These are phyloP conservation scores for Jacaranda mimosifolia DNA, from an alignment of 257 asterid genomes.

Conservation along the genomic window DNA sequence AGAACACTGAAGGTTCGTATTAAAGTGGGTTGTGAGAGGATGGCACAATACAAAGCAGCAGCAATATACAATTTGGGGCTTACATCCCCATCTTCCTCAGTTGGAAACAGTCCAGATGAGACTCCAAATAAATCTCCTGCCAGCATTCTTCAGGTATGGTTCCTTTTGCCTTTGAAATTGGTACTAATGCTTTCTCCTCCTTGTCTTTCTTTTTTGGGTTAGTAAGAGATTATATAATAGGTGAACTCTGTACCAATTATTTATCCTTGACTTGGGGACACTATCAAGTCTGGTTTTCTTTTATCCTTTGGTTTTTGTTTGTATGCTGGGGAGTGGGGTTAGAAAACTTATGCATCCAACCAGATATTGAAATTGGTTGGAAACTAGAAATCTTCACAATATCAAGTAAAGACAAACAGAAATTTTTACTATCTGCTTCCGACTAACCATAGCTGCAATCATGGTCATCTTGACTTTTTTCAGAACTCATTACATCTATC, in stretches of 20 bases:
- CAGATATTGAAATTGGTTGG: too few relatives aligned
- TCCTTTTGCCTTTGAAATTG: slow-evolving; percentile 28
- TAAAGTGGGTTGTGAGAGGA: slow-evolving; percentile 72
- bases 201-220: slow-evolving; percentile 5
- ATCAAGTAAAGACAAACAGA: too few relatives aligned
- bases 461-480: slow-evolving; percentile 3
- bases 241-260: not conserved
- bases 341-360: too few relatives aligned
- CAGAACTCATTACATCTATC: not conserved
- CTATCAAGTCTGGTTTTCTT: not conserved
- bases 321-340: too few relatives aligned
- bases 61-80: slow-evolving; percentile 83
- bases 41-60: slow-evolving; percentile 70
- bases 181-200: not conserved
- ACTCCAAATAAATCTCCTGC: slow-evolving; percentile 58
- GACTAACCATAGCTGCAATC: slow-evolving; percentile 22
- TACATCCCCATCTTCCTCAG: slow-evolving; percentile 83
- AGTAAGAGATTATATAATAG: not conserved
- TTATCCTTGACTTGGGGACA: not conserved
- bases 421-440: slow-evolving; percentile 10
- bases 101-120: slow-evolving; percentile 67
- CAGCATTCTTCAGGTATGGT: slow-evolving; percentile 68
- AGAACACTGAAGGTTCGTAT: slow-evolving; percentile 74
- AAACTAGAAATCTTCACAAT: too few relatives aligned
- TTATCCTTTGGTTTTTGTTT: too few relatives aligned